Evolutionary conservation across 2,329 filamentous ascomycete genomes (phyloP), one percentile per base, ranked within the genome.

Genomic region (Kalaharituber pfeilii): DNA sequence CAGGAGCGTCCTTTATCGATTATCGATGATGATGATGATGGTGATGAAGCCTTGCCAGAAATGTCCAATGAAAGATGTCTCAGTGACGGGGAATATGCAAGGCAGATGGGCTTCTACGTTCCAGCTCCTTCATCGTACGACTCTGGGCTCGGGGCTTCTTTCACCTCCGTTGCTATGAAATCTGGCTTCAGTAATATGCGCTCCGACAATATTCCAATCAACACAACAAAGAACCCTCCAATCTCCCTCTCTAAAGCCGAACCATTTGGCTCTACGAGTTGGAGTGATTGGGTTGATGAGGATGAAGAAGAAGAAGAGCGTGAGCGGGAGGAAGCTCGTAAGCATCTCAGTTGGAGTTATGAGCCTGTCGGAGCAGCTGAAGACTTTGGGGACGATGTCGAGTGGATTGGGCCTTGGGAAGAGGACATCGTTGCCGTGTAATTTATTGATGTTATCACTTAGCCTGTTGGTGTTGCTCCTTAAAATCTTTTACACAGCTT

Each of bases 211-310:
- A 75, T 79, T 15, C 73, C 74, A 2, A 75, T 77, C 64, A 81
- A 84, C 4, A 89, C 91, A 66, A 79, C 59, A 83, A 89, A 56
- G n/a, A 52, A 53, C 54, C 52, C 51, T 55, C 55, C 58, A 53
- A 56, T 56, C 52, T 52, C 57, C 56, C 50, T 58, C 52, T 54
- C 52, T 59, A 47, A 47, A 52, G 26, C 50, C 57, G 42, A 59
- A 15, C 55, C 57, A 47, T 73, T 77, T 49, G 85, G 93, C 49
- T 94, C 91, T 54, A 96, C 96, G 81, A 96, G 91, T 73, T 98
- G 91, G 91, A 94, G 88, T 65, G 91, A 98, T 68, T 80, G 96
- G 68, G 95, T 87, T 82, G 89, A 96, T 56, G 89, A 96, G 68
- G 89, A 96, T 53, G 87, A 91, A 65, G 81, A 84, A 60, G 80